phyloP scores from a whole-genome alignment of 2,329 filamentous ascomycete genomes.

The Raffaelea deltoideospora region DNA sequence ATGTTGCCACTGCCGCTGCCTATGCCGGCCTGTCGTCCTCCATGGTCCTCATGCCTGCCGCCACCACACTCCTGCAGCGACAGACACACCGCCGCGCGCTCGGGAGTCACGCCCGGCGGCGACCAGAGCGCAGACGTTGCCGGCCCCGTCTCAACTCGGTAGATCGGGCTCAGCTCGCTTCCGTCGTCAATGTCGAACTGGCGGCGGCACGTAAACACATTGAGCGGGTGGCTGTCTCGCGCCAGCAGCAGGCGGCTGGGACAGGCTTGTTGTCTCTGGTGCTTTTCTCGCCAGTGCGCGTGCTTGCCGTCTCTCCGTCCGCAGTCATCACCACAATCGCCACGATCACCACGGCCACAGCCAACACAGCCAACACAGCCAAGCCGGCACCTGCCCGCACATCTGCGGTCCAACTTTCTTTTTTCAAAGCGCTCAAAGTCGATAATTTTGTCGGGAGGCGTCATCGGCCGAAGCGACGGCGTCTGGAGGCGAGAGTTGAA shows the following conservation, averaged over 20 bases:
- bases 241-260: too few species aligned
- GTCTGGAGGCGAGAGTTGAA: constrained; percentile 1
- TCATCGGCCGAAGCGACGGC: constrained; percentile 1
- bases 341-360: too few species aligned
- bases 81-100: constrained; percentile 9
- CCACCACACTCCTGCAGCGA: constrained; percentile 3
- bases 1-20: too few species aligned
- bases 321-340: too few species aligned
- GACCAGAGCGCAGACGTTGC: constrained; percentile 4
- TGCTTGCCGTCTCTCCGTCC: too few species aligned
- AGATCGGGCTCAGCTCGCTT: constrained; percentile 9
- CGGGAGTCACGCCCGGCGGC: constrained; percentile 7
- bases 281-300: too few species aligned
- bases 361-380: too few species aligned
- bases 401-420: not conserved
- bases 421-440: not conserved
- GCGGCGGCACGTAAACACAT: constrained; percentile 1
- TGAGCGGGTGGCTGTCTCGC: too few species aligned
- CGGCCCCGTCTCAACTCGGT: constrained; percentile 5
- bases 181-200: constrained; percentile 15
- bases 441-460: constrained; percentile 7
- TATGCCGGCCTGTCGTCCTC: not conserved
- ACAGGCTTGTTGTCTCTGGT: too few species aligned
- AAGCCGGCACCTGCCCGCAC: constrained; percentile 3
- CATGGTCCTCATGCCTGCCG: too few species aligned